phyloP scores from a whole-genome alignment of 148 eudicot genomes.

The Spergularia marina region DNA sequence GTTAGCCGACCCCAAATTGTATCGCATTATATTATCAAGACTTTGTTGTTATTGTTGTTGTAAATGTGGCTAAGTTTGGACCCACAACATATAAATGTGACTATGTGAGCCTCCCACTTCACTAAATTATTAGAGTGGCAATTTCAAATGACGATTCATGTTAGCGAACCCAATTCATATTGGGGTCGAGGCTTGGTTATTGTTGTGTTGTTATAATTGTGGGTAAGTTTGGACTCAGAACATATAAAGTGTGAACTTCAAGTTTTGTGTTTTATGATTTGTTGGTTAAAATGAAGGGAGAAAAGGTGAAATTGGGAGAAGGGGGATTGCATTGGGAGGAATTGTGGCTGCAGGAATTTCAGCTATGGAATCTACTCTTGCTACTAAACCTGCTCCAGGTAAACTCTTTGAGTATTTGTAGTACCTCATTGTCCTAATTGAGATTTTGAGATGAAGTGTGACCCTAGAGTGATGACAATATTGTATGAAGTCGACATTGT shows the following conservation, averaged over 20 bases:
- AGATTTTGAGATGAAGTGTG: background rate
- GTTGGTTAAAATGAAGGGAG: conserved; percentile 35
- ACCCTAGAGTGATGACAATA: background rate
- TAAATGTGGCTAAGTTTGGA: too few species aligned
- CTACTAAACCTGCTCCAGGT: conserved; percentile 65
- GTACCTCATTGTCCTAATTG: background rate
- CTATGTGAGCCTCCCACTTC: too few species aligned
- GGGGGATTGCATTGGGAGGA: conserved; percentile 65
- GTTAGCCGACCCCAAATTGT: background rate
- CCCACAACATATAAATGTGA: too few species aligned
- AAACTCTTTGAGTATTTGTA: background rate
- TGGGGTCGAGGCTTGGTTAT: background rate
- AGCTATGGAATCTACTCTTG: conserved; percentile 50
- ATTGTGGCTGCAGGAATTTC: conserved; percentile 77
- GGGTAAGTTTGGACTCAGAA: too few species aligned
- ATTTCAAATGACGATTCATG: background rate
- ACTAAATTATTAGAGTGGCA: background rate
- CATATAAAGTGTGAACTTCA: background rate
- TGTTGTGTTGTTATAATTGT: background rate
- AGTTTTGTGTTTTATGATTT: background rate
- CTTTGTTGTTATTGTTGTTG: too few species aligned
- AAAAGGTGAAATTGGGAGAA: conserved; percentile 61
- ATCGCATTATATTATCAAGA: too few species aligned
- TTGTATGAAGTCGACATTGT: too few species aligned
- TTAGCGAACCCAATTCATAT: background rate